Base-by-base conservation (phyloP, 768 basidiomycete genomes). In the Amanita inopinata region DNA sequence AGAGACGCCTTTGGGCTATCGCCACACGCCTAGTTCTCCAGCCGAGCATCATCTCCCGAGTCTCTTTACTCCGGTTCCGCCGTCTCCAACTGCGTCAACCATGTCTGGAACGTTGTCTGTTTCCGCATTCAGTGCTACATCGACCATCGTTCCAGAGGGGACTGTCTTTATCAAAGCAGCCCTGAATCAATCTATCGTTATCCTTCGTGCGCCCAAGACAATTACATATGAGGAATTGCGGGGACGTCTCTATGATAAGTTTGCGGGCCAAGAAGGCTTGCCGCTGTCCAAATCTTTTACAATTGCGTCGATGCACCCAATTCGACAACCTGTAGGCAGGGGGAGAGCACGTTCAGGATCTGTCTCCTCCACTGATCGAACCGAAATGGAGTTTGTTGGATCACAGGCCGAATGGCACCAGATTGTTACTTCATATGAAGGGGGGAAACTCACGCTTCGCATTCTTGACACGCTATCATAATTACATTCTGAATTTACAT, bases 361-460 rank as follows among this genome's bases (percentile, higher is more conserved):
- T n/a, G 65, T 32, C 39, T 57, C 60, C 8, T 54, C 62, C 23
- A 56, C 63, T 6, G 61, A 63, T 23, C 47, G 50, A 18, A 50
- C 56, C 8, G 39, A 60, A 31, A 56, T 74, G 53, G 62, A 69
- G 41, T 67, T 71, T 47, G 64, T 84, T 33, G 58, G 65, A 6
- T 69, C 67, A 9, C 72, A 80, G 46, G 62, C 60, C n/a, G 75
- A 82, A 35, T 85, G 83, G 83, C 65, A 71, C 45, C 59, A 65
- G 7, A 65, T 73, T 4, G 58, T 69, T 22, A 53, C 66, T 7
- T 56, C 61, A 20, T 59, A 67, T 43, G 65, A 69, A 38, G 61
- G 67, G 3, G 58, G 57, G 44, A 85, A 82, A 56, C 62, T 85
- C 14, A 62, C 71, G 0, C 63, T 87, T 17, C 71, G 74, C 36